These are phyloP conservation scores for Tephrocybe sp. DNA, from an alignment of 768 basidiomycete genomes.

Conservation along the genomic window DNA sequence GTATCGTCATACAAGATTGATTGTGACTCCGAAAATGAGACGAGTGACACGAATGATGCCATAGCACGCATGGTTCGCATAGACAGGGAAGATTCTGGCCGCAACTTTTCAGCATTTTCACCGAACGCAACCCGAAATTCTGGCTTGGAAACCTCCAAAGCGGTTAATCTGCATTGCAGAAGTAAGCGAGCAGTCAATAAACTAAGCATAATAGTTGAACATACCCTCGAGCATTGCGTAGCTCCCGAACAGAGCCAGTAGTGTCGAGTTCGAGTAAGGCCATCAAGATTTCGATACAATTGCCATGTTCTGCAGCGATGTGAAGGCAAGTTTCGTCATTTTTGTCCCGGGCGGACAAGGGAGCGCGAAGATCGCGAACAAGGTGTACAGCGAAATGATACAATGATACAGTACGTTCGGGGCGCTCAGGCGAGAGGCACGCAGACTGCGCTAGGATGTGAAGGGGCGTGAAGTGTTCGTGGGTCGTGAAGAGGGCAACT, in stretches of 20 bases:
- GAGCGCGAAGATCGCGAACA: conserved; percentile 65
- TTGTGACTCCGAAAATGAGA: conserved; percentile 40
- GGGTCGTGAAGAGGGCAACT: conserved; percentile 61
- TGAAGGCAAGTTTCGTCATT: conserved; percentile 78
- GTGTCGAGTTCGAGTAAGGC: conserved; percentile 67
- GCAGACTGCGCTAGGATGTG: conserved; percentile 57
- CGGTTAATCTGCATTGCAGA: conserved; percentile 53
- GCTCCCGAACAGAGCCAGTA: conserved; percentile 49
- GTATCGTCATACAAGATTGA: conserved; percentile 25
- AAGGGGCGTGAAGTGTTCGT: conserved; percentile 64
- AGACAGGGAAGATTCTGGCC: conserved; percentile 53
- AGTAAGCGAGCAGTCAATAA: conserved; percentile 10
- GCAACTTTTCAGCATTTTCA: conserved; percentile 41
- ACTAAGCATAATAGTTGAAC: conserved; percentile 22
- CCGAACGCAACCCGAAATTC: conserved; percentile 66
- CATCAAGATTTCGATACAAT: conserved; percentile 58
- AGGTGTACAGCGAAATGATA: conserved; percentile 66
- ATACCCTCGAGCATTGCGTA: conserved; percentile 72
- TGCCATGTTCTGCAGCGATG: conserved; percentile 73
- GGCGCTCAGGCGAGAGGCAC: conserved; percentile 29
- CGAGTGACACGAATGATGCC: conserved; percentile 48
- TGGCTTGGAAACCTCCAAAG: conserved; percentile 64
- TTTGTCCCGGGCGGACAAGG: conserved; percentile 62
- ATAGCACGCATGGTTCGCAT: conserved; percentile 50
- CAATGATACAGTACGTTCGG: conserved; percentile 37